phyloP scores from a whole-genome alignment of 306 rosid species.

The Dryas alaskensis region DNA sequence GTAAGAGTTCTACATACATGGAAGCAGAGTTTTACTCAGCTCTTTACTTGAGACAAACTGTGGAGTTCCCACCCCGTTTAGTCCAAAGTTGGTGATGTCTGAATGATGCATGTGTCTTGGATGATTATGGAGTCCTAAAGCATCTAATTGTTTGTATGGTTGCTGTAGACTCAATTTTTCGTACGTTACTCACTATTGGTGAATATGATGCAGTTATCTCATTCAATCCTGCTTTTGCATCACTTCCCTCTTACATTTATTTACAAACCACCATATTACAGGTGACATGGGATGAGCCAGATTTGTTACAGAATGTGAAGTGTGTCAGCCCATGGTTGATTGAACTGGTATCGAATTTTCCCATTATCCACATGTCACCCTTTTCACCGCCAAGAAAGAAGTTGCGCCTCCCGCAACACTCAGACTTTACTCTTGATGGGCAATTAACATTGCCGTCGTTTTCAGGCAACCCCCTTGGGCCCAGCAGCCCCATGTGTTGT shows the following conservation, averaged over 20 bases:
- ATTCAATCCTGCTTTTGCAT: background rate
- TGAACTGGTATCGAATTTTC: slow-evolving; percentile 77
- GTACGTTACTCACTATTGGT: background rate
- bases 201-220: background rate
- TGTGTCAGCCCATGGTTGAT: slow-evolving; percentile 94
- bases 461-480: slow-evolving; percentile 80
- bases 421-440: slow-evolving; percentile 57
- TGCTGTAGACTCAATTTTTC: background rate
- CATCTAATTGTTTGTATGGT: background rate
- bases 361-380: slow-evolving; percentile 57
- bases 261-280: slow-evolving; percentile 28
- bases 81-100: background rate
- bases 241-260: background rate
- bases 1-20: background rate
- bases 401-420: slow-evolving; percentile 62
- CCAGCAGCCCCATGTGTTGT: slow-evolving; percentile 79
- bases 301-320: slow-evolving; percentile 96
- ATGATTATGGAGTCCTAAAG: background rate
- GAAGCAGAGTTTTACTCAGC: background rate
- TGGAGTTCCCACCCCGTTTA: background rate
- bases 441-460: slow-evolving; percentile 59
- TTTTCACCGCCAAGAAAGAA: slow-evolving; percentile 86
- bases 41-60: background rate
- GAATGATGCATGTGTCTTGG: background rate
- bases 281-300: slow-evolving; percentile 99